Evolutionary conservation across 2,329 filamentous ascomycete genomes (phyloP), one percentile per base, ranked within the genome.

Genomic region (Emericellopsis cladophorae): DNA sequence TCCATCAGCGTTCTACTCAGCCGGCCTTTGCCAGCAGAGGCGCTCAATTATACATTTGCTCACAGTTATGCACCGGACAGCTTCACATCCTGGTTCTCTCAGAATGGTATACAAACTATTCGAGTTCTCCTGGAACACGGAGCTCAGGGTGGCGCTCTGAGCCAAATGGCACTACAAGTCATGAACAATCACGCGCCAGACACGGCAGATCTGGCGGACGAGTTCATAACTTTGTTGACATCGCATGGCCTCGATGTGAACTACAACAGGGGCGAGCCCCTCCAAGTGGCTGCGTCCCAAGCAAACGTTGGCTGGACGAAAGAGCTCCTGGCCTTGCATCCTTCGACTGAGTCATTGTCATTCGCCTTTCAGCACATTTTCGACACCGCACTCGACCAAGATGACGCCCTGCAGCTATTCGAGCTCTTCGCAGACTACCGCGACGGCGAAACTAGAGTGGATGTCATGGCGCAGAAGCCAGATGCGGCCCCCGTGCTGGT

Each of bases 281-380:
- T 81, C 7, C 66, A 68, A 40, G 58, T 67, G 39, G 74, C 75
- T 2, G 70, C 76, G 2, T 66, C 66, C 2, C 66, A 63, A 35
- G 73, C 67, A 7, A 66, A 75, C 38, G 52, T 61, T 5, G 58
- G 61, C 11, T 64, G 79, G 46, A 67, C 75, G 3, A 58, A 55
- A 37, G 58, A 64, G 37, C 60, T 81, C 18, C 58, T 81, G 6
- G 54, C 60, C 5, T 62, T 68, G 40, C 63, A 65, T 8, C 73
- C 76, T 0, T 66, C 64, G 5, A 60, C 67, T 2, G 61, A 66
- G 36, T 62, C 72, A 0, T 54, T 81, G 2, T 68, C 67, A 0
- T 56, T 65, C 43, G 72, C 72, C 0, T 72, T 82, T 40, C 70
- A 73, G 16, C 66, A 63, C 29, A 66, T 81, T 2, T 72, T 82